Evolutionary conservation across 2,329 filamentous ascomycete genomes (phyloP).

Genomic region (Akanthomyces muscarius): DNA sequence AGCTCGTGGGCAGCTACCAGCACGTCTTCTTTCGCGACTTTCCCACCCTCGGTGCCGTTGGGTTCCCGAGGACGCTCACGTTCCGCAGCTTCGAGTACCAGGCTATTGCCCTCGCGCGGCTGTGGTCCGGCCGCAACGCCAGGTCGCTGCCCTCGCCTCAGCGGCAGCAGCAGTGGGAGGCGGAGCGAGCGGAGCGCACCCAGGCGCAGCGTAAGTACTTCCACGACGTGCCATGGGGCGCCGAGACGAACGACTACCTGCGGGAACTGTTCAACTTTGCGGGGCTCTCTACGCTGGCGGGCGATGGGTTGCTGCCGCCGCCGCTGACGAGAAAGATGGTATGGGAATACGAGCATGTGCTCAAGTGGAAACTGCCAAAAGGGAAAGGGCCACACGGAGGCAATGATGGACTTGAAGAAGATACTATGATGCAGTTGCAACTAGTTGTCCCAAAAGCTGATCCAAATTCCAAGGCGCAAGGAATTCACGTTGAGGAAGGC

Average conservation of each 20-base stretch:
- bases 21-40: slow-evolving; percentile 51
- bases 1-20: slow-evolving; percentile 43
- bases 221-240: slow-evolving; percentile 52
- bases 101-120: slow-evolving; percentile 47
- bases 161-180: slow-evolving; percentile 46
- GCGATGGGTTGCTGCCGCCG: slow-evolving; percentile 45
- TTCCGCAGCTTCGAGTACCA: slow-evolving; percentile 56
- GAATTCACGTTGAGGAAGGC: background rate
- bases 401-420: background rate
- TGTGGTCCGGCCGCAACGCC: slow-evolving; percentile 41
- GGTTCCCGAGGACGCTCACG: slow-evolving; percentile 8
- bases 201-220: slow-evolving; percentile 38
- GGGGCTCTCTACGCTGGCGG: slow-evolving; percentile 44
- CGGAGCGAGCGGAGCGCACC: slow-evolving; percentile 30
- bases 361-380: slow-evolving; percentile 32
- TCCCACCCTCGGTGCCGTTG: slow-evolving; percentile 37
- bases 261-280: slow-evolving; percentile 43
- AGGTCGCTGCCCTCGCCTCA: slow-evolving; percentile 34
- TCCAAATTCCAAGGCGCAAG: background rate
- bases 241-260: slow-evolving; percentile 48
- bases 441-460: background rate
- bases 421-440: background rate
- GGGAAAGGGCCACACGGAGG: background rate
- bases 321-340: slow-evolving; percentile 39
- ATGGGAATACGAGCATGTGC: slow-evolving; percentile 46